These are phyloP conservation scores for Penicillium coffeae DNA, from an alignment of 495 filamentous ascomycete genomes.

Conservation along the genomic window DNA sequence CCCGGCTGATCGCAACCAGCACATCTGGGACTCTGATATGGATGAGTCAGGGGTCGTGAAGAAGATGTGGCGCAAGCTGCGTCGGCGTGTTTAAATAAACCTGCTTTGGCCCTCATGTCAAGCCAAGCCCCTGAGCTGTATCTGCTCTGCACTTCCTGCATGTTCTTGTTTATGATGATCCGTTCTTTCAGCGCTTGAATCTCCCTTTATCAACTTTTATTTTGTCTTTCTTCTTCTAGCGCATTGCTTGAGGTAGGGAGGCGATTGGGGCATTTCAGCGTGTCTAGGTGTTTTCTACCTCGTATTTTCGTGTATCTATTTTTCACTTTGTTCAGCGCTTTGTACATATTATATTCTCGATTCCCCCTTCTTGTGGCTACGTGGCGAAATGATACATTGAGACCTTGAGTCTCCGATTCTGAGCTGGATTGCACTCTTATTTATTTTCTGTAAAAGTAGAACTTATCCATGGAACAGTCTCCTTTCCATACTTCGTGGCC, in stretches of 20 bases:
- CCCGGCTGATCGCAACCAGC: conserved; percentile 38
- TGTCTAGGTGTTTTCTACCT: background rate
- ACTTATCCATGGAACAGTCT: no score
- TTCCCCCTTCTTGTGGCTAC: conserved; percentile 2
- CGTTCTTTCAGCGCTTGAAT: conserved; percentile 13
- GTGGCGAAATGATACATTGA: background rate
- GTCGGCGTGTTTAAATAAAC: conserved; percentile 28
- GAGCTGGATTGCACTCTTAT: no score
- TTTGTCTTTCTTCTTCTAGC: conserved; percentile 4
- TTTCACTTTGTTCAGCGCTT: conserved; percentile 5
- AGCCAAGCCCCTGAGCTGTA: background rate
- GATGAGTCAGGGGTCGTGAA: conserved; percentile 46
- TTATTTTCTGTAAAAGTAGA: no score
- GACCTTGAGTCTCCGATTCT: background rate
- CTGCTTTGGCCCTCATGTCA: background rate
- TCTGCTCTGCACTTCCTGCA: conserved; percentile 1
- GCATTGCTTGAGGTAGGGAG: background rate
- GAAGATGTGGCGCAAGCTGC: conserved; percentile 53
- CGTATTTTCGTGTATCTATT: conserved; percentile 1
- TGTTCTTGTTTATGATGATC: background rate
- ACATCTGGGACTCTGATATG: conserved; percentile 43
- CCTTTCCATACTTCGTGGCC: no score
- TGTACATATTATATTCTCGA: conserved; percentile 17
- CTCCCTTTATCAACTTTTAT: background rate
- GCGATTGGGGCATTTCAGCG: conserved; percentile 2